These are phyloP conservation scores for Polytrichum commune DNA, from an alignment of 225 moss, liverwort and hornwort species.

Conservation along the genomic window DNA sequence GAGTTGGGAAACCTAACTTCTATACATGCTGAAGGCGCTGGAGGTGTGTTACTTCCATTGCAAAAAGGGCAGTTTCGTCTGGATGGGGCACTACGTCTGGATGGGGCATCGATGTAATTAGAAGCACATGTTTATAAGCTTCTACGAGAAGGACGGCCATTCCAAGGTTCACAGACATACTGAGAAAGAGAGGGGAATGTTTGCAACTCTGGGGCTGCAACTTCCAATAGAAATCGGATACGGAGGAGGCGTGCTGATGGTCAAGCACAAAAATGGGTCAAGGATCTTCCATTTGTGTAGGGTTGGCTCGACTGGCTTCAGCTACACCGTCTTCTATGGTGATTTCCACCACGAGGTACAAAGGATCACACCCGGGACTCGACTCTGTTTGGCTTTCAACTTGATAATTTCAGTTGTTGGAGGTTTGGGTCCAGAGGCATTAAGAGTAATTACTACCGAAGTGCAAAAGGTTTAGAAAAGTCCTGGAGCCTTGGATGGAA, in stretches of 20 bases:
- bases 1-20: conserved; percentile 3
- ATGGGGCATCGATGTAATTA: not conserved
- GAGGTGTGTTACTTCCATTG: not conserved
- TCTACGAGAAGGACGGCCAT: not conserved
- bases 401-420: not conserved
- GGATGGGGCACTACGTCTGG: not conserved
- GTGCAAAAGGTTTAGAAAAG: not conserved
- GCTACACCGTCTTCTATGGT: not conserved
- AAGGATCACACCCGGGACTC: conserved; percentile 3
- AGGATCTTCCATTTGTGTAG: not conserved
- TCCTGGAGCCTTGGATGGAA: not conserved
- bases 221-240: not conserved
- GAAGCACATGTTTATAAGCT: not conserved
- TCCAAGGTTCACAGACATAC: not conserved
- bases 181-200: not conserved
- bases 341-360: conserved; percentile 6
- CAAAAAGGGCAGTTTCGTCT: not conserved
- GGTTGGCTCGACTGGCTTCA: not conserved
- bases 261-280: not conserved
- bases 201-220: not conserved
- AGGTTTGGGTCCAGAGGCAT: not conserved
- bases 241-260: not conserved
- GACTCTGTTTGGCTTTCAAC: conserved; percentile 7
- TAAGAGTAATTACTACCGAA: not conserved
- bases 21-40: conserved; percentile 8